Conservation (phyloP, 129 eudicot genomes). For the sunflower (Helianthus annuus) region HanXRQr2.0-SUNRISE NC_035445.2:91292809-91293308, state of each 20-base stretch:
- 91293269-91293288: slow-evolving; percentile 79
- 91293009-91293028: neutral
- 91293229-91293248: slow-evolving; percentile 36
- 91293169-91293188: slow-evolving; percentile 43
- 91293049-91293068: neutral
- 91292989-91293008: neutral
- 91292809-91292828: no score
- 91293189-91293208: slow-evolving; percentile 28
- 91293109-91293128: slow-evolving; percentile 81
- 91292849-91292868: no score
- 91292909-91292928: no score
- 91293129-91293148: slow-evolving; percentile 98
- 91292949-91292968: neutral
- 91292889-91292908: no score
- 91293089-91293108: neutral
- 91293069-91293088: neutral
- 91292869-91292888: no score
- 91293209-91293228: slow-evolving; percentile 32
- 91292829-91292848: no score
- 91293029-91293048: neutral
- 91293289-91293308: slow-evolving; percentile 97
- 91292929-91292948: neutral
- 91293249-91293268: slow-evolving; percentile 50
- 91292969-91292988: no score
- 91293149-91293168: slow-evolving; percentile 91